Evolutionary conservation across 2,329 filamentous ascomycete genomes (phyloP).

Genomic region (Colletotrichum siamense): DNA sequence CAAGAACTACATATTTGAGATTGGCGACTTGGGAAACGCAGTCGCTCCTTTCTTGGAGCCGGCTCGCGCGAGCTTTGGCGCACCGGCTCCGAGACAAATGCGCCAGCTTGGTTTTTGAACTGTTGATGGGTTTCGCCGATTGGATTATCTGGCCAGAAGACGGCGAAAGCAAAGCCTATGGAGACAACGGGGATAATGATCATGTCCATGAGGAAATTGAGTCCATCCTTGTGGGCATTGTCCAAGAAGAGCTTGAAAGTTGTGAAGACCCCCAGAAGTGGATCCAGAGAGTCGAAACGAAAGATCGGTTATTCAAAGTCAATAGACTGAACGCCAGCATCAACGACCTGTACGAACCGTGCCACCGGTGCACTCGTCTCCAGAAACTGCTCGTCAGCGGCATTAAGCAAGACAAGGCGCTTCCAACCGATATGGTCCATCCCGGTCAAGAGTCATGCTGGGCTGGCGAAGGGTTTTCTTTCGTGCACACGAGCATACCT

Average conservation of each 20-base stretch:
- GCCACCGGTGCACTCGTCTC: no score
- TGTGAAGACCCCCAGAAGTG: background rate
- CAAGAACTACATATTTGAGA: no score
- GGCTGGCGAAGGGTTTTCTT: no score
- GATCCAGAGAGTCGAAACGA: background rate
- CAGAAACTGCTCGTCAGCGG: no score
- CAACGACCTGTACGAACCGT: no score
- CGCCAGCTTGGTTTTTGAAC: background rate
- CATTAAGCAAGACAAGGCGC: no score
- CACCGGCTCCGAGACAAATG: background rate
- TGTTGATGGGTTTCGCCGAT: background rate
- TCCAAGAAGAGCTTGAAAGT: background rate
- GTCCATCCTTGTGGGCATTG: background rate
- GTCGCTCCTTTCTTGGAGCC: background rate
- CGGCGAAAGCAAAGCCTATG: background rate
- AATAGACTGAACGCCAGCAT: background rate
- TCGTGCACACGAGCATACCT: no score
- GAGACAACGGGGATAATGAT: background rate
- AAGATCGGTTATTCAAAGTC: background rate
- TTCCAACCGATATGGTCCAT: no score
- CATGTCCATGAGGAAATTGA: no score
- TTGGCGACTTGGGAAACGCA: background rate
- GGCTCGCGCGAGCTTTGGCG: background rate
- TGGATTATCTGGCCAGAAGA: background rate
- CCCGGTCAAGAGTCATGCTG: no score